Base-by-base conservation (phyloP, 1,284 basidiomycete genomes). In the Fomitopsis schrenkii region DNA sequence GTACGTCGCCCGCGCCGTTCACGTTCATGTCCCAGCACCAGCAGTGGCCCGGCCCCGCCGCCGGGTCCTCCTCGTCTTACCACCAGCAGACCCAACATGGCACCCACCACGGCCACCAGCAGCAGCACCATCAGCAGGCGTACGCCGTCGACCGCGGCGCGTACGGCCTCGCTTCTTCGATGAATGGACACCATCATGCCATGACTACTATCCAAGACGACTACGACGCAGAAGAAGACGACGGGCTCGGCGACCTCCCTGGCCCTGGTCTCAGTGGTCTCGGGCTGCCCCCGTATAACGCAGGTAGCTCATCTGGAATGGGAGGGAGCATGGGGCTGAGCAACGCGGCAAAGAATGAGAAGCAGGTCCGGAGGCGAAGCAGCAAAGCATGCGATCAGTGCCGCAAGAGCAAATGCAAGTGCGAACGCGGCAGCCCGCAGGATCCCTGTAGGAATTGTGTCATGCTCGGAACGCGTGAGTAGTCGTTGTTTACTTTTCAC, bases 331-430 rank as follows among this genome's bases (percentile, higher is more conserved):
- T 65, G 50, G 63, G 61, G 7, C 59, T 52, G 42, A 58, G 62
- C 64, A 62, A 61, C 38, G 65, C 65, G 58, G 61, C 64, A 19
- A 70, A 70, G 44, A 67, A 74, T 6, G 85, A 85, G 57, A 84
- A 84, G 70, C 70, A 81, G 61, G 73, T 90, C 55, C 77, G 88
- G 57, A 78, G 87, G 60, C 71, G 84, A 61, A 85, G 89, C 68
- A 90, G 87, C 71, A 91, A 91, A 83, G 89, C 87, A 36, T 92
- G 90, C 74, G 87, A 91, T 74, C 90, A 92, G 71, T 93, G 91
- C 73, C 83, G 91, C 62, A 93, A 90, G 73, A 84, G 83, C 57
- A 91, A 91, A 73, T 90, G 87, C 79, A 90, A 90, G 73, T 91
- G 89, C 74, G 86, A 89, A 71, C 81, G 87, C 48, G 67, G 79